Evolutionary conservation across 1,284 basidiomycete genomes (phyloP).

Genomic region (Thecaphora thlaspeos): DNA sequence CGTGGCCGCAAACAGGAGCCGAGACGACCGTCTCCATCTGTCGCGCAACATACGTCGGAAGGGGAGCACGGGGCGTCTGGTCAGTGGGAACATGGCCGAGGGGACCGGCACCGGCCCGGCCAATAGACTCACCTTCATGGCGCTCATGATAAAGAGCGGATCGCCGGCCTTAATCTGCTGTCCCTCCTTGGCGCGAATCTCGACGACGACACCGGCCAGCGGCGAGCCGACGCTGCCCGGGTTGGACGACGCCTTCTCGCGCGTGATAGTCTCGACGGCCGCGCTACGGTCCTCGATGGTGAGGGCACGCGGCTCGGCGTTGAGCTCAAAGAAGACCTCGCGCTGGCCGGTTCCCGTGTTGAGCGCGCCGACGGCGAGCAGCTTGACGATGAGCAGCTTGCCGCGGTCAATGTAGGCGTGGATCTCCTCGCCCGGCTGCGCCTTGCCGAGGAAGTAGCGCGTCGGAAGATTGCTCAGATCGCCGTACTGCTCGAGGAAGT

Average conservation of each 20-base stretch:
- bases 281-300: conserved; percentile 92
- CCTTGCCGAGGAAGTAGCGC: conserved; percentile 92
- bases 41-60: too few relatives aligned
- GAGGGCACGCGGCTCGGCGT: conserved; percentile 52
- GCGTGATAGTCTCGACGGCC: conserved; percentile 82
- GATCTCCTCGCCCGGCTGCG: conserved; percentile 90
- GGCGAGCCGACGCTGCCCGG: conserved; percentile 89
- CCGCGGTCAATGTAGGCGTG: conserved; percentile 95
- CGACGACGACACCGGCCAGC: conserved; percentile 87
- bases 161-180: conserved; percentile 97
- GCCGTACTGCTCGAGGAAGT: conserved; percentile 90
- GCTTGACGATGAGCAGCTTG: conserved; percentile 87
- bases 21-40: conserved; percentile 84
- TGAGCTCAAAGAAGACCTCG: conserved; percentile 91
- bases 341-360: conserved; percentile 86
- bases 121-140: conserved; percentile 59
- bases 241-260: conserved; percentile 88
- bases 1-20: conserved; percentile 88
- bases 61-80: too few relatives aligned
- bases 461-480: conserved; percentile 81
- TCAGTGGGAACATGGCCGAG: background rate
- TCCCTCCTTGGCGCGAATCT: conserved; percentile 94
- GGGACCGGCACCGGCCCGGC: too few relatives aligned
- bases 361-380: conserved; percentile 91
- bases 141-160: conserved; percentile 68